These are phyloP conservation scores for Gloeostereum incarnatum DNA, from an alignment of 768 basidiomycete genomes.

Conservation along the genomic window DNA sequence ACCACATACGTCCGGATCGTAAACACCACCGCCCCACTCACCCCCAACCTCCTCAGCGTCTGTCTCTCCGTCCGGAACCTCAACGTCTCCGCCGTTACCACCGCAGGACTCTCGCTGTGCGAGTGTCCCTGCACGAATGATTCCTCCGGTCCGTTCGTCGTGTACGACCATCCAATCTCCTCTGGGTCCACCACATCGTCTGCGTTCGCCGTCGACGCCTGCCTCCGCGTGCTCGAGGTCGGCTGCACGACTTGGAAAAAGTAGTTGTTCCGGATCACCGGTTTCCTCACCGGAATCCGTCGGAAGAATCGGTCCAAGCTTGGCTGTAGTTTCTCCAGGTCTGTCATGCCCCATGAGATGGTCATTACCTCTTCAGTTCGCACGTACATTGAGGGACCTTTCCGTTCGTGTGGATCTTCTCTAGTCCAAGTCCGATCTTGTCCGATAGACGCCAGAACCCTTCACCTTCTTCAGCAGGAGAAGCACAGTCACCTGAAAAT, in stretches of 20 bases:
- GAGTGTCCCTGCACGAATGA: conserved; percentile 20
- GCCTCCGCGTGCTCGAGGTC: conserved; percentile 7
- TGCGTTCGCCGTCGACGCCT: conserved; percentile 9
- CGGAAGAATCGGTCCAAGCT: conserved; percentile 68
- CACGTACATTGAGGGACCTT: conserved; percentile 65
- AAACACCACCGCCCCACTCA: conserved; percentile 57
- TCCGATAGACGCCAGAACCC: conserved; percentile 73
- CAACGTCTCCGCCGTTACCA: conserved; percentile 26
- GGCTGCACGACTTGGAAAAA: conserved; percentile 29
- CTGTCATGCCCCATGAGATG: conserved; percentile 18
- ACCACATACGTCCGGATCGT: conserved; percentile 60
- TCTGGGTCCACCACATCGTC: conserved; percentile 40
- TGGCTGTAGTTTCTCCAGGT: conserved; percentile 49
- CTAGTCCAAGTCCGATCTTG: conserved; percentile 64
- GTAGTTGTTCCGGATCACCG: conserved; percentile 68
- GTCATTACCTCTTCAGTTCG: background rate
- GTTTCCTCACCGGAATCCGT: conserved; percentile 55
- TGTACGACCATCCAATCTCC: conserved; percentile 56
- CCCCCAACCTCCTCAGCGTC: conserved; percentile 53
- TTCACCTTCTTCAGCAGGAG: too few relatives aligned
- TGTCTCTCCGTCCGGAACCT: conserved; percentile 58
- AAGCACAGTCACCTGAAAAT: conserved; percentile 4
- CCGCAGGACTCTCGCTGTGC: conserved; percentile 9
- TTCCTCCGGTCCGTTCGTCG: conserved; percentile 48
- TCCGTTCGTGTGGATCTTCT: conserved; percentile 64